Conservation (phyloP, 2,329 filamentous ascomycete genomes). For the Botrytis paeoniae region DNA sequence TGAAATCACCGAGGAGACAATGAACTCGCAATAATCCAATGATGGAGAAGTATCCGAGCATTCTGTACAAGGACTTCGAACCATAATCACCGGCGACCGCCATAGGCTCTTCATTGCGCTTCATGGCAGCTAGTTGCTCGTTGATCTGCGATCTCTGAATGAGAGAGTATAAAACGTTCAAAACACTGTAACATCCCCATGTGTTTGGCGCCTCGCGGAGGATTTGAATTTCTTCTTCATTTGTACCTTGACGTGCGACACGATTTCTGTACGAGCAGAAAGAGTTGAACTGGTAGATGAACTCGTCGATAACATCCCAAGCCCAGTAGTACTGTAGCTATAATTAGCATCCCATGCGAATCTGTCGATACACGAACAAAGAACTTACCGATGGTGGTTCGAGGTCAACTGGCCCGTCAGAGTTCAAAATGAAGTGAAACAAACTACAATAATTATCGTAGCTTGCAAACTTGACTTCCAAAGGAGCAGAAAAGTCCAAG, state of each 20-base stretch:
- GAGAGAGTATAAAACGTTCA: slow-evolving; percentile 98
- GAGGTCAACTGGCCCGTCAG: slow-evolving; percentile 95
- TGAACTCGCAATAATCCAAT: slow-evolving; percentile 95
- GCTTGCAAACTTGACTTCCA: slow-evolving; percentile 97
- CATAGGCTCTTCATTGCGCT: slow-evolving; percentile 85
- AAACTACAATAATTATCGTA: slow-evolving; percentile 99
- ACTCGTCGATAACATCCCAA: slow-evolving; percentile 99
- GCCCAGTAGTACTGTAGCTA: slow-evolving; percentile 88
- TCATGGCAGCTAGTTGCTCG: slow-evolving; percentile 93
- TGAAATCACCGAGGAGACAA: slow-evolving; percentile 95
- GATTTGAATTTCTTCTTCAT: slow-evolving; percentile 87
- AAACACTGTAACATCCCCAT: slow-evolving; percentile 98
- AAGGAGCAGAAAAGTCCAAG: slow-evolving; percentile 89
- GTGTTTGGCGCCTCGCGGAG: slow-evolving; percentile 97
- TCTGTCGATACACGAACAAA: slow-evolving; percentile 4
- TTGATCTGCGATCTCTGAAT: slow-evolving; percentile 98
- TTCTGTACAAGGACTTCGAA: slow-evolving; percentile 89
- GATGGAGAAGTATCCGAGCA: slow-evolving; percentile 99
- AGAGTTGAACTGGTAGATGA: slow-evolving; percentile 99
- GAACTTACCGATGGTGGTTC: slow-evolving; percentile 87
- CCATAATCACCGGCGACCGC: slow-evolving; percentile 94
- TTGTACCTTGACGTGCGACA: slow-evolving; percentile 76
- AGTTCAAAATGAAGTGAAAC: slow-evolving; percentile 99
- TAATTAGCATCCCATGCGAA: slow-evolving; percentile 27
- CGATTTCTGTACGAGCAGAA: slow-evolving; percentile 97